These are phyloP conservation scores for Biscogniauxia marginata DNA, from an alignment of 2,329 filamentous ascomycete genomes.

Conservation along the genomic window DNA sequence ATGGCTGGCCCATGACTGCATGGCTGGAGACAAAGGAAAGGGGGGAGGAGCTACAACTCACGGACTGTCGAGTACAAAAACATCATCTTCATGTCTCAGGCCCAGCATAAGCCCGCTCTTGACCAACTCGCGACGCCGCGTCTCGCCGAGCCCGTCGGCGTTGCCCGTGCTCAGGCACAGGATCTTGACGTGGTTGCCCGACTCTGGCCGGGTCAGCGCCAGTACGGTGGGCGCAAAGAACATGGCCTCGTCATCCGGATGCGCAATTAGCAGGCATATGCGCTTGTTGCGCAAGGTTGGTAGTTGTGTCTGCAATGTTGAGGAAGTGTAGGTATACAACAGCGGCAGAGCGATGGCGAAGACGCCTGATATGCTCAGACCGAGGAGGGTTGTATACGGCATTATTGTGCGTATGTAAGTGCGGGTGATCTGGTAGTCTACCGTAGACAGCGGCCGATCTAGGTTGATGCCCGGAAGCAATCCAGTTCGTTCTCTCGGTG, in stretches of 20 bases:
- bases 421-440: background rate
- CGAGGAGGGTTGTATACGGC: slow-evolving; percentile 13
- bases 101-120: slow-evolving; percentile 78
- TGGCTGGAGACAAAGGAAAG: background rate
- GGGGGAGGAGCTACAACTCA: slow-evolving; percentile 40
- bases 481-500: background rate
- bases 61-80: slow-evolving; percentile 81
- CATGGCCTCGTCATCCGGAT: slow-evolving; percentile 99
- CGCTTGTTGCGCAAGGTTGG: slow-evolving; percentile 76
- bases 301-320: slow-evolving; percentile 50
- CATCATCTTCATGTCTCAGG: slow-evolving; percentile 70
- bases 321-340: slow-evolving; percentile 53
- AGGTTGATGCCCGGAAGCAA: background rate
- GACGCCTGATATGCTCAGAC: slow-evolving; percentile 33
- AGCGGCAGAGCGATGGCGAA: slow-evolving; percentile 43
- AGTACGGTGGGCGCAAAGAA: slow-evolving; percentile 92
- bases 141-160: slow-evolving; percentile 82
- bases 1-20: background rate
- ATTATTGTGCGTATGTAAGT: background rate
- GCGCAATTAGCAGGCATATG: slow-evolving; percentile 89
- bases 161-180: slow-evolving; percentile 87
- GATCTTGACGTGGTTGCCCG: slow-evolving; percentile 91
- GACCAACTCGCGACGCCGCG: slow-evolving; percentile 77
- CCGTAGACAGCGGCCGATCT: background rate
- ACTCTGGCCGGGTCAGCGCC: slow-evolving; percentile 74